phyloP scores from a whole-genome alignment of 176 grass and related monocot genomes.

The Stipa capillata region DNA sequence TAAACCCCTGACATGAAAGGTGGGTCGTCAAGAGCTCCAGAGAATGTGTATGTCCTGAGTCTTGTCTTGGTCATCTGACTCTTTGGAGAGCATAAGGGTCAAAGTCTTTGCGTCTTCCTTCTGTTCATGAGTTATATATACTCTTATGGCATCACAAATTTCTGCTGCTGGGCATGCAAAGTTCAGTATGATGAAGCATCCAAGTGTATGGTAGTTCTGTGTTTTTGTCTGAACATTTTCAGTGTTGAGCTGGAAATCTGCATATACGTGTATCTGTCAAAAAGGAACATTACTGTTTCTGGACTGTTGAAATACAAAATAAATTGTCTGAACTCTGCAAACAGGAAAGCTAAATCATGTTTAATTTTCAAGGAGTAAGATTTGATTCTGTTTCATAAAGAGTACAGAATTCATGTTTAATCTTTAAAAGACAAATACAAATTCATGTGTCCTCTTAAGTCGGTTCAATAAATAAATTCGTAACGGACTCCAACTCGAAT shows the following conservation, averaged over 20 bases:
- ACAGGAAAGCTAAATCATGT: neutral
- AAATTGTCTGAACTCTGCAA: neutral
- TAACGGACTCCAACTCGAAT: neutral
- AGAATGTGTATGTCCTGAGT: too few relatives aligned
- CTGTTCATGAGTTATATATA: neutral
- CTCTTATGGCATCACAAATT: neutral
- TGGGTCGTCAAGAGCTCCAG: neutral
- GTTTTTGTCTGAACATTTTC: conserved; percentile 8
- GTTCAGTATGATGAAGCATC: neutral
- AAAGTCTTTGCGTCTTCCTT: neutral
- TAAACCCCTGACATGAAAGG: conserved; percentile 8
- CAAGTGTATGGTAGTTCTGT: neutral
- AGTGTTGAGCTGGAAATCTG: neutral
- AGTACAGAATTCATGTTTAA: too few relatives aligned
- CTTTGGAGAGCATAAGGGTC: neutral
- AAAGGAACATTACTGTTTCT: too few relatives aligned
- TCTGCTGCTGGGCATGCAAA: neutral
- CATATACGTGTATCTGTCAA: neutral
- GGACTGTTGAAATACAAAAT: conserved; percentile 9
- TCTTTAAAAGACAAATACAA: too few relatives aligned
- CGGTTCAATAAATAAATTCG: neutral
- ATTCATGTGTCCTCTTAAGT: too few relatives aligned
- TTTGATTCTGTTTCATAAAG: too few relatives aligned
- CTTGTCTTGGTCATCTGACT: too few relatives aligned
- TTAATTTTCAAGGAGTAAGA: too few relatives aligned